phyloP scores from a whole-genome alignment of 2,329 filamentous ascomycete species.

The Botrytis deweyae region DNA sequence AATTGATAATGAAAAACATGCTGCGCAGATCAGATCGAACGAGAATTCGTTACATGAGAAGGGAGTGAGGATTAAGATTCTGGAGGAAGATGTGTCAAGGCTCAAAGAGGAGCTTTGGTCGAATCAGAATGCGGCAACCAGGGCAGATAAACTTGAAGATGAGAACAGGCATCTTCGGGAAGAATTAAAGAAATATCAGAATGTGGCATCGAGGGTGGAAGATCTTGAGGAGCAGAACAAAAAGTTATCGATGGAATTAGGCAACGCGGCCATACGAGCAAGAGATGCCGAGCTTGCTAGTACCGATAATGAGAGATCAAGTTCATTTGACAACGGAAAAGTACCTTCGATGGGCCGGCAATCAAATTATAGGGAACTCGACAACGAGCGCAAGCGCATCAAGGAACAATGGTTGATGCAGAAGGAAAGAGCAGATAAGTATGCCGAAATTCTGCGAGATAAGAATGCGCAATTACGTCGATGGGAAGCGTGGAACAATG shows the following conservation, averaged over 20 bases:
- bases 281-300: conserved; percentile 8
- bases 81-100: conserved; percentile 18
- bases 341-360: neutral
- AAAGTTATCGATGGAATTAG: conserved; percentile 25
- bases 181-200: conserved; percentile 28
- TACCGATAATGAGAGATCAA: conserved; percentile 7
- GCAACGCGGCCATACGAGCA: conserved; percentile 23
- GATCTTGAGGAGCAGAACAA: conserved; percentile 34
- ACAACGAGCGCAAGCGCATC: conserved; percentile 2
- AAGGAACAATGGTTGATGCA: conserved; percentile 18
- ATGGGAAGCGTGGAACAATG: conserved; percentile 8
- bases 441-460: neutral
- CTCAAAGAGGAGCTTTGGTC: conserved; percentile 27
- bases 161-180: conserved; percentile 27
- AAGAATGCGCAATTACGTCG: neutral
- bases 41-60: conserved; percentile 9
- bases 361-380: neutral
- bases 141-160: conserved; percentile 25
- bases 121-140: conserved; percentile 23
- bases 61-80: neutral
- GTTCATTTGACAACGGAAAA: neutral
- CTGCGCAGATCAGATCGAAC: neutral
- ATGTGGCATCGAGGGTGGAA: conserved; percentile 22
- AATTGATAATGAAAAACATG: neutral
- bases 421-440: conserved; percentile 15